Evolutionary conservation across 2,329 filamentous ascomycete species (phyloP), one percentile per base, ranked within the genome.

Genomic region (Curvularia sp.): DNA sequence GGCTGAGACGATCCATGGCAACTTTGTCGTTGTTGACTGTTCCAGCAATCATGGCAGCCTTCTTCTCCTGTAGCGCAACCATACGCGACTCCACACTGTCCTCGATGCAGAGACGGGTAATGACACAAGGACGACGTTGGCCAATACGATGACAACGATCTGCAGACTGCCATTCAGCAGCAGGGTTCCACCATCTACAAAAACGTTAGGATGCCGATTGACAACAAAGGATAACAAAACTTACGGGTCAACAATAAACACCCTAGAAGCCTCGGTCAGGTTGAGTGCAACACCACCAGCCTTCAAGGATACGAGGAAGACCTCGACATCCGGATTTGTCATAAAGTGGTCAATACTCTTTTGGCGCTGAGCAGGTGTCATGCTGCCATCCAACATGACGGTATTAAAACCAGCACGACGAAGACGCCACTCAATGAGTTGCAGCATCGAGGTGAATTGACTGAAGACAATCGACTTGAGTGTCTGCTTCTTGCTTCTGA

Each of bases 381-480:
- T 99, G 78, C 89, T 96, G 24, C 95, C 95, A 74, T 99, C 95
- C 5, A 99, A 86, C 92, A 99, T 97, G 57, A 98, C 95, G 0
- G 95, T 99, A 41, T 92, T 96, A 79, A 99, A 97, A 5, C 95
- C 95, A n/a, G 94, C 95, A 60, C 94, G 90, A 57, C 93, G 92
- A 53, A 99, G 86, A 54, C 94, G 91, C 94, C 94, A 98, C 79
- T 98, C 94, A 47, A 97, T 94, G 26, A 98, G 86, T 81, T 97
- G 94, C 58, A 98, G 82, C 94, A 98, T 98, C 1, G 92, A 95
- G 0, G 94, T 97, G 74, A 98, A 98, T 72, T 97, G 93, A 8
- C 92, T 96, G 77, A 98, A 98, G 64, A 98, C 95, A 72, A 98
- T 98, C 4, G 92, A 96, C 80, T 99, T 99, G 77, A 95, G 89